Conservation (phyloP, 805 yeast genomes). For the Komagataella pastoris region DNA sequence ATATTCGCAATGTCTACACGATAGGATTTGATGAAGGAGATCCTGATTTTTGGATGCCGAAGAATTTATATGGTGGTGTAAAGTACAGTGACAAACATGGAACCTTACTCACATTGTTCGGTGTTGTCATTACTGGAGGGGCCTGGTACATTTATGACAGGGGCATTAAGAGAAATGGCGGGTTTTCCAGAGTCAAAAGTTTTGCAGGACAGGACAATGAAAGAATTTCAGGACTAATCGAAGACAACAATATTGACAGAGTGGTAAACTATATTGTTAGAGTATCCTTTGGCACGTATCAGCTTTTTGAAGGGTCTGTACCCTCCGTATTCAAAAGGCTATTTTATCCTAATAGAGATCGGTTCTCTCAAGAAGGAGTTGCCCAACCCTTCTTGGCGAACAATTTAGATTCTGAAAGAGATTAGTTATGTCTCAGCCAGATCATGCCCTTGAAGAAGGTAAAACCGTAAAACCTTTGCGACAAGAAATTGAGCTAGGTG, state of each 20-base stretch:
- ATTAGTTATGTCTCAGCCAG: no score
- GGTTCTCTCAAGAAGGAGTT: no score
- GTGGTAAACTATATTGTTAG: conserved; percentile 45
- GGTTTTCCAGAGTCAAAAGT: conserved; percentile 68
- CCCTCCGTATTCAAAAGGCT: no score
- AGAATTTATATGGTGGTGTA: conserved; percentile 59
- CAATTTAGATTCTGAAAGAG: no score
- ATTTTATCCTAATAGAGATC: no score
- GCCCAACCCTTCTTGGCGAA: no score
- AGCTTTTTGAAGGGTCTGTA: background rate
- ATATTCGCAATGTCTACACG: conserved; percentile 31
- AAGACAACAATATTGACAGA: conserved; percentile 46
- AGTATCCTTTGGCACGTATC: conserved; percentile 5
- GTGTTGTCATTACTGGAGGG: conserved; percentile 35
- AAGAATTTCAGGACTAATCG: conserved; percentile 31
- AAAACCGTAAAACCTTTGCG: no score
- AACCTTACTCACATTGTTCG: conserved; percentile 64
- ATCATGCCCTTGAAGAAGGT: no score
- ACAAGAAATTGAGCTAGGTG: no score
- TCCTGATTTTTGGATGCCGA: conserved; percentile 51
- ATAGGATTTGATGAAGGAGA: conserved; percentile 7
- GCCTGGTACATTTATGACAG: conserved; percentile 63
- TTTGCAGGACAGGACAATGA: conserved; percentile 73
- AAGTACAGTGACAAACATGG: conserved; percentile 64
- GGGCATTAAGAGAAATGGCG: conserved; percentile 71